A percentile compares a stretch with the other conserved stretches of the same genome.
These are phyloP conservation scores for Candolleomyces aberdarensis DNA, from an alignment of 768 basidiomycete species.

Conservation along the genomic window DNA sequence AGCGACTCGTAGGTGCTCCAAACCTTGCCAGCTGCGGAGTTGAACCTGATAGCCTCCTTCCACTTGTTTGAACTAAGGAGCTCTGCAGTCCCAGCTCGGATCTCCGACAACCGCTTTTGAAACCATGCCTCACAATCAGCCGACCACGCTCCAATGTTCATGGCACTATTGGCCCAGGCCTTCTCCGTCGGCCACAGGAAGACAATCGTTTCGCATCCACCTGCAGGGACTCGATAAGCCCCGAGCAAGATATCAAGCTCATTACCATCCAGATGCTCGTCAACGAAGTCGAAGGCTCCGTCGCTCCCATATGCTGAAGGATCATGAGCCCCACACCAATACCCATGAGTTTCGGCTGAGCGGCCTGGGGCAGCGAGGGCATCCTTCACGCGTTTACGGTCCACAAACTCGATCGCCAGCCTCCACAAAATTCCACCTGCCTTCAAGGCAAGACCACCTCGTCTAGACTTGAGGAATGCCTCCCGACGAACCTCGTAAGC, in stretches of 20 bases:
- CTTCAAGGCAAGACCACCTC: not conserved
- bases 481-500: not conserved
- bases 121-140: not conserved
- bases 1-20: too few relatives aligned
- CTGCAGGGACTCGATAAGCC: not conserved
- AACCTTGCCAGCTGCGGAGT: too few relatives aligned
- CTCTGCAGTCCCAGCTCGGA: not conserved
- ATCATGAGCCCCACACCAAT: not conserved
- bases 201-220: not conserved
- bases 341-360: not conserved
- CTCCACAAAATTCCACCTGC: not conserved
- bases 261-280: not conserved
- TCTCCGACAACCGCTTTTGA: not conserved
- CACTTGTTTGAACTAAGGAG: too few relatives aligned
- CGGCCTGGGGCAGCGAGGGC: not conserved
- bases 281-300: not conserved
- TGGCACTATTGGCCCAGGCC: not conserved
- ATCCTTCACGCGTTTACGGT: not conserved
- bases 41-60: too few relatives aligned
- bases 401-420: not conserved
- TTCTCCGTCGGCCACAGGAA: not conserved
- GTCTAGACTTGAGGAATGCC: not conserved
- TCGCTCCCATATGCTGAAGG: too few relatives aligned
- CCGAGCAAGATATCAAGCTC: not conserved
- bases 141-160: not conserved